Percentiles rank a stretch among this genome's conserved stretches.
Evolutionary conservation across 176 grass and related monocot species (phyloP).

Genomic region (Oryza meyeriana): DNA sequence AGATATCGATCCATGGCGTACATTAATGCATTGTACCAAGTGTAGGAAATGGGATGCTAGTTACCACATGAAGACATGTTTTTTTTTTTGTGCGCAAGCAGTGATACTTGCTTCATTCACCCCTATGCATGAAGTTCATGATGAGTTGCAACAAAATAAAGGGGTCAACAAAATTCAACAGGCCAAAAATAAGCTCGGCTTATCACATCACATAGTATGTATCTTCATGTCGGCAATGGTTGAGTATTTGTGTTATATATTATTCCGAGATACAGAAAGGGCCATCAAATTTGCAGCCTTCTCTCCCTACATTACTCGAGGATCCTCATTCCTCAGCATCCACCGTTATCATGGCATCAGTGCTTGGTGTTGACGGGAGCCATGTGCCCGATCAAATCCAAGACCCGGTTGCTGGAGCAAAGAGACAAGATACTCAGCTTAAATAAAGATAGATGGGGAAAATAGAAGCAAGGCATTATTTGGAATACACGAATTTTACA

Average conservation of each 20-base stretch:
- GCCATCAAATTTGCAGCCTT: slow-evolving; percentile 32
- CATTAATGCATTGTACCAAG: background rate
- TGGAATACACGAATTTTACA: background rate
- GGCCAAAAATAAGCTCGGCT: background rate
- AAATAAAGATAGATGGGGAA: background rate
- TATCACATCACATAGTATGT: background rate
- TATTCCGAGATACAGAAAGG: slow-evolving; percentile 9
- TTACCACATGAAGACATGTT: background rate
- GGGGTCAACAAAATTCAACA: background rate
- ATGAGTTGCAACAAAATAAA: background rate
- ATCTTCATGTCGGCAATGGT: slow-evolving; percentile 17
- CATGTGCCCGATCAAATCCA: slow-evolving; percentile 90
- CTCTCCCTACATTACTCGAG: slow-evolving; percentile 2
- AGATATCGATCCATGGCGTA: background rate
- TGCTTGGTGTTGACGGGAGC: slow-evolving; percentile 47
- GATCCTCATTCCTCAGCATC: background rate
- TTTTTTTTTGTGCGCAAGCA: background rate
- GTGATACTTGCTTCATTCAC: background rate
- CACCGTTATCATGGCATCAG: background rate
- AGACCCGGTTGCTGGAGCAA: slow-evolving; percentile 65
- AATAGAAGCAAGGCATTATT: background rate
- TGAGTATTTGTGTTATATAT: background rate
- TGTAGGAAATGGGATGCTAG: background rate
- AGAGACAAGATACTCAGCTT: background rate
- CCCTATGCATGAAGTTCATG: background rate